phyloP scores from a whole-genome alignment of 2,329 filamentous ascomycete genomes.

The Chaetomiaceae sp. region DNA sequence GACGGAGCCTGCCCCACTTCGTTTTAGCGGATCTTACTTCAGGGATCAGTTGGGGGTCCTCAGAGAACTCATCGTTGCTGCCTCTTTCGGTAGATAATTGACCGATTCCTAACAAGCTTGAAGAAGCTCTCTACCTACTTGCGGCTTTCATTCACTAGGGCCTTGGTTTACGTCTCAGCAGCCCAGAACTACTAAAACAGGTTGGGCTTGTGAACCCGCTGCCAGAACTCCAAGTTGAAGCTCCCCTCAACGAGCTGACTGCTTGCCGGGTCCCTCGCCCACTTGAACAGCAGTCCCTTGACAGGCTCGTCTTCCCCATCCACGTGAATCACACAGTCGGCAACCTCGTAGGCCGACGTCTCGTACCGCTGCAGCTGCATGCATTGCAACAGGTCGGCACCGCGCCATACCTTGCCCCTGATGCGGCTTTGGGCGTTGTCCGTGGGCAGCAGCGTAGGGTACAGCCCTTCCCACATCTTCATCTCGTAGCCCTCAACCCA shows the following conservation, averaged over 20 bases:
- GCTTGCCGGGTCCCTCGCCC: background rate
- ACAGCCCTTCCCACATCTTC: background rate
- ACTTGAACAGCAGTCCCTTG: background rate
- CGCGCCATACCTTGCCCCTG: background rate
- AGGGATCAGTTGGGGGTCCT: background rate
- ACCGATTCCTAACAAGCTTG: background rate
- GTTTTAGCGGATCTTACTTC: too few species aligned
- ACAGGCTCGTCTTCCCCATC: background rate
- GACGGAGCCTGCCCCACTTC: background rate
- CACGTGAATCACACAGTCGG: background rate
- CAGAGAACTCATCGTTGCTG: background rate
- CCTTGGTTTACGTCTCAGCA: too few species aligned
- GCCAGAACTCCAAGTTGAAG: background rate
- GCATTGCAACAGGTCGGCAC: background rate
- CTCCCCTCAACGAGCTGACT: background rate
- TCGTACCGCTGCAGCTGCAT: slow-evolving; percentile 1
- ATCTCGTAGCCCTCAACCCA: background rate
- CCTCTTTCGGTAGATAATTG: background rate
- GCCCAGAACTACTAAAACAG: too few species aligned
- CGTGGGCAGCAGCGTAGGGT: slow-evolving; percentile 4
- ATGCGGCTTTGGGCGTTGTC: background rate
- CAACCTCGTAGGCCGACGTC: slow-evolving; percentile 1
- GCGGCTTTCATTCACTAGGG: too few species aligned
- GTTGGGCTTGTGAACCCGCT: background rate
- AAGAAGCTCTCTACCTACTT: too few species aligned